These are phyloP conservation scores for Aspergillus bridgeri DNA, from an alignment of 495 filamentous ascomycete genomes.

Conservation along the genomic window DNA sequence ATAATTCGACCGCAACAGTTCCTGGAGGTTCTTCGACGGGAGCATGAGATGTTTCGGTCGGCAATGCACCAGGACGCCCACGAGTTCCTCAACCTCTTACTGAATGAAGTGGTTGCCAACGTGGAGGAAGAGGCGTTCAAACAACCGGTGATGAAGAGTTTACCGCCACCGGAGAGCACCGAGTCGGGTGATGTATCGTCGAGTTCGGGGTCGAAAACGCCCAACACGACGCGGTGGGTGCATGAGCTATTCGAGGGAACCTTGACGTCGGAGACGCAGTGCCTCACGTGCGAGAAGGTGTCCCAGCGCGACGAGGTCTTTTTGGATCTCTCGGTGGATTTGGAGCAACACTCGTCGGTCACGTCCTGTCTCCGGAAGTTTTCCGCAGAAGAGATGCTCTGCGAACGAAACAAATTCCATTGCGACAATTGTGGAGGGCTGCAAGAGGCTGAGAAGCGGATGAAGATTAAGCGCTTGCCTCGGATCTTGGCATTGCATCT, in stretches of 20 bases:
- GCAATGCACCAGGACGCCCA: constrained; percentile 98
- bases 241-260: constrained; percentile 96
- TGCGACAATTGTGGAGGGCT: constrained; percentile 96
- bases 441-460: constrained; percentile 96
- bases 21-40: constrained; percentile 84
- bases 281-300: constrained; percentile 91
- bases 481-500: constrained; percentile 88
- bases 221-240: constrained; percentile 77
- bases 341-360: constrained; percentile 93
- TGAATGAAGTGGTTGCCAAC: constrained; percentile 95
- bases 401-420: constrained; percentile 97
- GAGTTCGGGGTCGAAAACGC: constrained; percentile 44
- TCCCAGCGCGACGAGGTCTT: constrained; percentile 96
- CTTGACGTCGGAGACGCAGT: constrained; percentile 93
- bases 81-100: constrained; percentile 88
- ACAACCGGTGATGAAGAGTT: constrained; percentile 34
- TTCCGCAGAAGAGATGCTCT: constrained; percentile 97
- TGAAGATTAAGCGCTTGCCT: constrained; percentile 96
- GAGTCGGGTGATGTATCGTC: constrained; percentile 42
- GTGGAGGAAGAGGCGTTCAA: constrained; percentile 78
- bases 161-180: constrained; percentile 35
- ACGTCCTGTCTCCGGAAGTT: constrained; percentile 94
- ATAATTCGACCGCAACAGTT: constrained; percentile 93
- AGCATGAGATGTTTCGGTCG: constrained; percentile 96
- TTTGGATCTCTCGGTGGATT: constrained; percentile 90